Percentiles rank a stretch among this genome's conserved stretches.
phyloP scores from a whole-genome alignment of 192 early-diverging fungal genomes.

The Obelidium mucronatum region DNA sequence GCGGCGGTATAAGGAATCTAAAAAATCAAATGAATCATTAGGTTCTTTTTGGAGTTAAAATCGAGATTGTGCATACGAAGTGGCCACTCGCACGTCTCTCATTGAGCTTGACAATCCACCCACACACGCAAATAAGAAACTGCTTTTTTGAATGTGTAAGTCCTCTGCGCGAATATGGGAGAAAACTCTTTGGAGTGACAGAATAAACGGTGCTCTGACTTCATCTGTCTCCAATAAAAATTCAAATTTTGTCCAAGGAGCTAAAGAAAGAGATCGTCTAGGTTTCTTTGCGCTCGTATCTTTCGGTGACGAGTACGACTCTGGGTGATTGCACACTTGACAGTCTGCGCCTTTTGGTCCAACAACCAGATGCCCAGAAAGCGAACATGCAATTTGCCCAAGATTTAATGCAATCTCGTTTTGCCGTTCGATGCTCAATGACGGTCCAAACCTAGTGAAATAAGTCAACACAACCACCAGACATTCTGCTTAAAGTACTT shows the following conservation, averaged over 20 bases:
- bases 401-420: neutral
- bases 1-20: conserved; percentile 6
- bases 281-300: too few relatives aligned
- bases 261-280: neutral
- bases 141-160: neutral
- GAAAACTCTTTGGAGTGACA: neutral
- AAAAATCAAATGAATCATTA: neutral
- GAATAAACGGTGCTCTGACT: neutral
- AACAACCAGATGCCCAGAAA: neutral
- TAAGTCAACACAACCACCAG: too few relatives aligned
- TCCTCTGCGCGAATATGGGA: conserved; percentile 1
- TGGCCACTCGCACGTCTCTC: neutral
- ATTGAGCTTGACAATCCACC: conserved; percentile 18
- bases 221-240: conserved; percentile 21
- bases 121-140: neutral
- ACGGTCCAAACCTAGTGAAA: too few relatives aligned
- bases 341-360: neutral
- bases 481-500: too few relatives aligned
- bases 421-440: too few relatives aligned
- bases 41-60: neutral
- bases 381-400: conserved; percentile 11
- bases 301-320: too few relatives aligned
- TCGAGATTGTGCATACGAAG: conserved; percentile 19
- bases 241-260: conserved; percentile 21
- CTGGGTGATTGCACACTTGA: neutral